A percentile compares a stretch with the other conserved stretches of the same genome.
Evolutionary conservation across 352 stramenopile genomes (phyloP).

Genomic region (Phytophthora foliorum): DNA sequence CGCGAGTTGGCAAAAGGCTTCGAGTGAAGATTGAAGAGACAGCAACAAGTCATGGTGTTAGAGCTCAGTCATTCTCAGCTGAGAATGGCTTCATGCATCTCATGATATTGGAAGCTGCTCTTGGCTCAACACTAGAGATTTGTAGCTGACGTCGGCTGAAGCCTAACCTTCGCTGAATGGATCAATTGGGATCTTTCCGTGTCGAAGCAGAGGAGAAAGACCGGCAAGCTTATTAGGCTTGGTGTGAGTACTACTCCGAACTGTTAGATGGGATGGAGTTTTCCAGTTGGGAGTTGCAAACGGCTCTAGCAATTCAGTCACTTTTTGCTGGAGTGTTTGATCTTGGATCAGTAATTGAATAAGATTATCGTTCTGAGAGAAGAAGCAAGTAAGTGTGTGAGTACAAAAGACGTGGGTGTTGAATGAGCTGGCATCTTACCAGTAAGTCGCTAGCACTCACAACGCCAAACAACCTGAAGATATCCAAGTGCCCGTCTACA

Average conservation of each 20-base stretch:
- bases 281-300: slow-evolving; percentile 1
- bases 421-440: slow-evolving; percentile 24
- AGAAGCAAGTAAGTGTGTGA: slow-evolving; percentile 3
- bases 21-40: slow-evolving; percentile 43
- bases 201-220: slow-evolving; percentile 38
- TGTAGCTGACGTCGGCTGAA: slow-evolving; percentile 20
- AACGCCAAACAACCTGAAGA: slow-evolving; percentile 33
- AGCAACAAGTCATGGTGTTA: not conserved
- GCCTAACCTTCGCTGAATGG: slow-evolving; percentile 3
- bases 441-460: slow-evolving; percentile 36
- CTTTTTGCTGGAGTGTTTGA: slow-evolving; percentile 31
- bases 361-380: slow-evolving; percentile 21
- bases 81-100: slow-evolving; percentile 41
- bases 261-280: not conserved
- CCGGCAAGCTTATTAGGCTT: slow-evolving; percentile 7
- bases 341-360: slow-evolving; percentile 31
- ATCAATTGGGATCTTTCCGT: slow-evolving; percentile 15
- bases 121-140: slow-evolving; percentile 47
- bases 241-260: not conserved
- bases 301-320: slow-evolving; percentile 36
- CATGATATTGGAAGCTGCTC: slow-evolving; percentile 59
- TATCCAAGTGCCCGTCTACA: slow-evolving; percentile 20
- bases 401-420: not conserved
- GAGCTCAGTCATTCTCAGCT: slow-evolving; percentile 2
- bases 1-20: slow-evolving; percentile 44